A percentile compares a stretch with the other conserved stretches of the same genome.
Evolutionary conservation across 257 asterid species (phyloP).

Genomic region (Solanum clarkiae): DNA sequence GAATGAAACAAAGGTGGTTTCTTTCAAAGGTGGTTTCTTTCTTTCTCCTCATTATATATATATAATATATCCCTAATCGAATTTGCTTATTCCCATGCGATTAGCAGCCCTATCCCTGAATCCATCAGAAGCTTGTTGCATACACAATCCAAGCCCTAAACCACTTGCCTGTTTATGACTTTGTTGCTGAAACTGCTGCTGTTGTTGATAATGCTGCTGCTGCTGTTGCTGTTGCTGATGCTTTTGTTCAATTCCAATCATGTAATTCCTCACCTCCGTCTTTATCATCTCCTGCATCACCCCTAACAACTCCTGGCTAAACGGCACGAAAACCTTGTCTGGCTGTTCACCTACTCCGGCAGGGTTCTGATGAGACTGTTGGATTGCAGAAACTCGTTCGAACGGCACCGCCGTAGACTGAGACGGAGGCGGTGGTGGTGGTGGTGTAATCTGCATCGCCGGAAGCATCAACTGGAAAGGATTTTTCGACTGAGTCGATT

Average conservation of each 20-base stretch:
- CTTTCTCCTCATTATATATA: neutral
- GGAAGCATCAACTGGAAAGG: conserved; percentile 12
- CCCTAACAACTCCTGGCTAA: conserved; percentile 43
- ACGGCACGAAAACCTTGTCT: conserved; percentile 43
- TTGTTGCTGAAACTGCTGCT: conserved; percentile 13
- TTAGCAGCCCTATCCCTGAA: conserved; percentile 50
- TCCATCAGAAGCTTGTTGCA: conserved; percentile 54
- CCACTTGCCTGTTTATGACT: conserved; percentile 20
- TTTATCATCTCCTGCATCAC: conserved; percentile 85
- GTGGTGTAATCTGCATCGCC: neutral
- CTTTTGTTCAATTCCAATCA: conserved; percentile 40
- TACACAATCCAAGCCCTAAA: conserved; percentile 31
- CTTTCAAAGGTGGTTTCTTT: conserved; percentile 48
- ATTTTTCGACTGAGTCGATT: conserved; percentile 10
- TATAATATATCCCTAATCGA: conserved; percentile 16
- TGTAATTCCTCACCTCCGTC: conserved; percentile 72
- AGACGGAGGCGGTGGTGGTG: neutral
- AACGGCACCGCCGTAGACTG: neutral
- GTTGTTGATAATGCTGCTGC: conserved; percentile 15
- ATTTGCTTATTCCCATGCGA: conserved; percentile 48
- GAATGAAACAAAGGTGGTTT: conserved; percentile 41
- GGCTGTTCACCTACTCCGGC: conserved; percentile 6
- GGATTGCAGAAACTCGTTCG: neutral
- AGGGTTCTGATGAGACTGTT: neutral
- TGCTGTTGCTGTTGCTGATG: conserved; percentile 4